Conservation (phyloP, 2,329 filamentous ascomycete genomes). For the Colletotrichum cuscutae region DNA sequence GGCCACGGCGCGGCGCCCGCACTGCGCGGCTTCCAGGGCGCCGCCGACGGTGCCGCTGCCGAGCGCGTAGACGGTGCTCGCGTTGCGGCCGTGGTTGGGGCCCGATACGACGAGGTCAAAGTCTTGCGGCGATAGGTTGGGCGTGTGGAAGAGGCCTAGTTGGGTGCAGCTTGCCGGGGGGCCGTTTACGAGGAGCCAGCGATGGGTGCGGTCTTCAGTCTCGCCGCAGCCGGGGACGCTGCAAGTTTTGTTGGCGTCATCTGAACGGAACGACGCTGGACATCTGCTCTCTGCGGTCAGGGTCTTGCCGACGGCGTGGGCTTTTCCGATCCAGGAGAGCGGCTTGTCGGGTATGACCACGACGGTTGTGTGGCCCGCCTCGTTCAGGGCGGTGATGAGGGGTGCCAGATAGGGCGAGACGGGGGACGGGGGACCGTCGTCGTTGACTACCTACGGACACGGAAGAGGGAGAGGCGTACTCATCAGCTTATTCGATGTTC, state of each 20-base stretch:
- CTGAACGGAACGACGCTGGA: slow-evolving; percentile 16
- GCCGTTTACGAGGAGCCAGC: slow-evolving; percentile 70
- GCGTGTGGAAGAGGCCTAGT: slow-evolving; percentile 67
- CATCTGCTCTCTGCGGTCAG: slow-evolving; percentile 49
- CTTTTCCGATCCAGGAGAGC: slow-evolving; percentile 82
- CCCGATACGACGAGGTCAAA: slow-evolving; percentile 70
- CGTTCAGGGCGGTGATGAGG: slow-evolving; percentile 61
- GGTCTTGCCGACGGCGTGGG: slow-evolving; percentile 75
- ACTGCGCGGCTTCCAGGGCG: slow-evolving; percentile 67
- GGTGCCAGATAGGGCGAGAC: slow-evolving; percentile 69
- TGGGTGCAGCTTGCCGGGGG: slow-evolving; percentile 70
- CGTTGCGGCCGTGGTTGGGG: slow-evolving; percentile 71
- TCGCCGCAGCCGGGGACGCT: slow-evolving; percentile 50
- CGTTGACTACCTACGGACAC: slow-evolving; percentile 53
- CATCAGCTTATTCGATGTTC: background rate
- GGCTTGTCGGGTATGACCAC: slow-evolving; percentile 77
- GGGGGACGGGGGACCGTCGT: slow-evolving; percentile 69
- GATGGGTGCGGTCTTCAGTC: slow-evolving; percentile 51
- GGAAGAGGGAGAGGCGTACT: background rate
- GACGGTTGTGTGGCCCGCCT: slow-evolving; percentile 73
- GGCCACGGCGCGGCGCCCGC: slow-evolving; percentile 69
- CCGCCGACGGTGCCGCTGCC: slow-evolving; percentile 69
- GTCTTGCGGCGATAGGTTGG: slow-evolving; percentile 22
- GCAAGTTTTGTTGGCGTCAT: slow-evolving; percentile 3
- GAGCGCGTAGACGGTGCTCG: slow-evolving; percentile 66